A percentile compares a stretch with the other conserved stretches of the same genome.
Conservation (phyloP, 306 rosid genomes). For the Pachyrhizus erosus region DNA sequence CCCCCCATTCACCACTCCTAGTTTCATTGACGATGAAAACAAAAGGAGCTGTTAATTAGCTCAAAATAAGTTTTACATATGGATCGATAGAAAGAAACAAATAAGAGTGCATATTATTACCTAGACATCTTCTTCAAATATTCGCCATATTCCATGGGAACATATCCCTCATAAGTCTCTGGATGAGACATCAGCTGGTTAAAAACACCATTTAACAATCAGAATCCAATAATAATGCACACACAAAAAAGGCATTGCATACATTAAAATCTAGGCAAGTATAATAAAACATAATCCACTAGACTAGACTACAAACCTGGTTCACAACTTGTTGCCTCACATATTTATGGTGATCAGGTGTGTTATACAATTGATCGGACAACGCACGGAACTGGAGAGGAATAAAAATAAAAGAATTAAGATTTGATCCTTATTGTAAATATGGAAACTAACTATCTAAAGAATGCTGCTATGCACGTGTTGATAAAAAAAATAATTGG, state of each 20-base stretch:
- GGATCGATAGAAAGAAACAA: background rate
- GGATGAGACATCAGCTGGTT: slow-evolving; percentile 78
- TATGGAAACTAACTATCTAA: background rate
- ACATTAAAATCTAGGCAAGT: slow-evolving; percentile 24
- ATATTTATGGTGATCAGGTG: slow-evolving; percentile 66
- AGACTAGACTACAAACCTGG: slow-evolving; percentile 61
- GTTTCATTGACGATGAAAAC: slow-evolving; percentile 44
- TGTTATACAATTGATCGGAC: slow-evolving; percentile 74
- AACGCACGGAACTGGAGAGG: slow-evolving; percentile 77
- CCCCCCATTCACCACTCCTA: slow-evolving; percentile 96
- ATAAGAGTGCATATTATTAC: slow-evolving; percentile 44
- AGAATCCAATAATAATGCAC: slow-evolving; percentile 40
- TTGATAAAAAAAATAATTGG: slow-evolving; percentile 10
- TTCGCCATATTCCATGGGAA: slow-evolving; percentile 79
- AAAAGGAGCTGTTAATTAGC: slow-evolving; percentile 26
- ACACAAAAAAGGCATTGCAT: slow-evolving; percentile 4
- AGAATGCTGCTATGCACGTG: slow-evolving; percentile 6
- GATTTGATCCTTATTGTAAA: slow-evolving; percentile 22
- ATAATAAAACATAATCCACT: slow-evolving; percentile 8
- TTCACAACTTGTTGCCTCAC: slow-evolving; percentile 72
- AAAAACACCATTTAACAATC: slow-evolving; percentile 38
- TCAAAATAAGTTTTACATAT: slow-evolving; percentile 11
- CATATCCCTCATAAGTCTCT: slow-evolving; percentile 87
- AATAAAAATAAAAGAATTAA: slow-evolving; percentile 31
- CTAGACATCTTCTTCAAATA: slow-evolving; percentile 79